Evolutionary conservation across 331 rosid species (phyloP), one percentile per base, ranked within the genome.

Genomic region (Prunus yedoensis): DNA sequence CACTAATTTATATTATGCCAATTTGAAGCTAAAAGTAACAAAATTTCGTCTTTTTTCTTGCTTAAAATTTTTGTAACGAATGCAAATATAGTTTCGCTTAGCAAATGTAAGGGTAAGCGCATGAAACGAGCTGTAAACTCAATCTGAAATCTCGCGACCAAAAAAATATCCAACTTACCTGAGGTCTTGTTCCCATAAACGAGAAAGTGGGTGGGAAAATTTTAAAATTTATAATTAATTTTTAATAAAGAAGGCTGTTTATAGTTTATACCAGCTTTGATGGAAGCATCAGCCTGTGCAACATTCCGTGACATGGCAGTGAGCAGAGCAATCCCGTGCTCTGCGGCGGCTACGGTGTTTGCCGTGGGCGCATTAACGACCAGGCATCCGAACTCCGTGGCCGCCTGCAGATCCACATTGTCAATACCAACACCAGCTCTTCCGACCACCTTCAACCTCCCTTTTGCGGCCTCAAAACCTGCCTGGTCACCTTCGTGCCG

Each of bases 391-490:
- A 82, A 90, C 61, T 94, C 97, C 1, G 97, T 94, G 12, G 98
- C 97, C 1, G 97, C 96, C 52, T 87, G 92, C 65, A 94, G 96
- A 89, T 94, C 96, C 63, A 94, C 98, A 75, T 94, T 94, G 84
- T 94, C 98, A 28, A 94, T 94, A 0, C 98, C 97, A 14, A 94
- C 97, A 1, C 98, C 98, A 7, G 98, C 98, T 66, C 97, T 88
- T 2, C 98, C 97, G 14, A 94, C 98, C 8, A 94, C 99, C 84
- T 88, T 91, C 84, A 94, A 74, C 77, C 83, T 85, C 46, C 96
- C 99, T 20, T 88, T 85, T 0, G 85, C 84, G 0, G 93, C 93
- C 74, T 91, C 93, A 7, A 94, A 16, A 94, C 93, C 75, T 84
- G 10, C 30, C 96, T 81, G 2, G 67, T 90, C 21, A 94, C 97